A percentile compares a stretch with the other conserved stretches of the same genome.
phyloP scores from a whole-genome alignment of 2,329 filamentous ascomycete species.

The Aspergillus calidoustus region DNA sequence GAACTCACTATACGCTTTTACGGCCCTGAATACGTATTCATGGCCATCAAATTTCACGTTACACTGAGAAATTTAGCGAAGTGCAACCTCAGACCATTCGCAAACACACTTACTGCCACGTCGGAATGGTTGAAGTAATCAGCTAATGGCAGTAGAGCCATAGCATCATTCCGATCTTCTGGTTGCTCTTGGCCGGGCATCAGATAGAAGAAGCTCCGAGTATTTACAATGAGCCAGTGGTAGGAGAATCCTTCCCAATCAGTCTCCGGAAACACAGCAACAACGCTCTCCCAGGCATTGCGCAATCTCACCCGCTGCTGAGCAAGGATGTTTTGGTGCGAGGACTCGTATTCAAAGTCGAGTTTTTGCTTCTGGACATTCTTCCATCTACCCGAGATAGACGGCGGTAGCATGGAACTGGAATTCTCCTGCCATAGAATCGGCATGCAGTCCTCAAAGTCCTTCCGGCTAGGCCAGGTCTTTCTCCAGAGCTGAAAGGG shows the following conservation, averaged over 20 bases:
- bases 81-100: neutral
- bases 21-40: constrained; percentile 42
- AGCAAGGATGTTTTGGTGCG: constrained; percentile 41
- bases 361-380: constrained; percentile 27
- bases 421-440: constrained; percentile 55
- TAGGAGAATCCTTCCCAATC: constrained; percentile 55
- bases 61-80: constrained; percentile 33
- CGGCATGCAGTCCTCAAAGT: constrained; percentile 64
- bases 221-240: constrained; percentile 65
- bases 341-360: constrained; percentile 36
- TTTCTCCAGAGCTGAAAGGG: constrained; percentile 64
- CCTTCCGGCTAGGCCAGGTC: constrained; percentile 66
- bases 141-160: constrained; percentile 52
- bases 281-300: constrained; percentile 55
- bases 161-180: constrained; percentile 49
- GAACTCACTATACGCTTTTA: constrained; percentile 37
- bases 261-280: constrained; percentile 48
- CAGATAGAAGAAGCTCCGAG: constrained; percentile 64
- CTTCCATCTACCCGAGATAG: constrained; percentile 44
- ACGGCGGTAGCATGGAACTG: constrained; percentile 37
- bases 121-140: constrained; percentile 55
- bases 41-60: constrained; percentile 43
- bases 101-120: constrained; percentile 40
- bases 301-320: constrained; percentile 61
- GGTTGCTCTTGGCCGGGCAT: constrained; percentile 43